Conservation (phyloP, 495 filamentous ascomycete genomes). For the Xylaria cubensis region DNA sequence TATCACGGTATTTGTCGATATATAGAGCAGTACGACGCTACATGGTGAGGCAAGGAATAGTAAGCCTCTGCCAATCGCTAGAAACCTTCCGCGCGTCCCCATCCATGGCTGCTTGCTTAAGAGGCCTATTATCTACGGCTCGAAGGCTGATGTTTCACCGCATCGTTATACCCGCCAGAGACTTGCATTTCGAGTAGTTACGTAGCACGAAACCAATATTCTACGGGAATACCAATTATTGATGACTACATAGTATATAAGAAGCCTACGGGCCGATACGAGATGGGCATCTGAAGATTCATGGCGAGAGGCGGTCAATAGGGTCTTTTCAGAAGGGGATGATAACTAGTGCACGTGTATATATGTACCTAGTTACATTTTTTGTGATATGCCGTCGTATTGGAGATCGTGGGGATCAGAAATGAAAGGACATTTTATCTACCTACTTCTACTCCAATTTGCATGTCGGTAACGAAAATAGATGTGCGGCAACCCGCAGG, state of each 20-base stretch:
- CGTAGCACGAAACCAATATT: not conserved
- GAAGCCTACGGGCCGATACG: slow-evolving; percentile 5
- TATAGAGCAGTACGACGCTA: not conserved
- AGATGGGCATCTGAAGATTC: not conserved
- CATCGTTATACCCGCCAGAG: slow-evolving; percentile 1
- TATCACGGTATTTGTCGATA: not conserved
- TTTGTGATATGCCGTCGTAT: not conserved
- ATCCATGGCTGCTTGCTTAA: slow-evolving; percentile 8
- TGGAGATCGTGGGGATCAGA: not conserved
- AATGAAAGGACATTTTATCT: not conserved
- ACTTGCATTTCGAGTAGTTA: slow-evolving; percentile 2
- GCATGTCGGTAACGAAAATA: slow-evolving; percentile 20
- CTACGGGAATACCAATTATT: slow-evolving; percentile 5
- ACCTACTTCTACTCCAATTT: slow-evolving; percentile 4
- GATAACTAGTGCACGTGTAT: not conserved
- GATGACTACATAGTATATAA: slow-evolving; percentile 9
- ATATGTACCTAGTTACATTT: not conserved
- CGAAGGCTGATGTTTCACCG: slow-evolving; percentile 7
- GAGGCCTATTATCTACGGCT: not conserved
- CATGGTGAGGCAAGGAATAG: slow-evolving; percentile 3
- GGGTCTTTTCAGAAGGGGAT: not conserved
- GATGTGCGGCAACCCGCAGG: slow-evolving; percentile 25
- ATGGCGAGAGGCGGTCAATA: slow-evolving; percentile 8
- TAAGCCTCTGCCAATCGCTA: not conserved
- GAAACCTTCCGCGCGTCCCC: not conserved